Conservation (phyloP, 2,329 filamentous ascomycete genomes). For the Daldinia sp. region DNA sequence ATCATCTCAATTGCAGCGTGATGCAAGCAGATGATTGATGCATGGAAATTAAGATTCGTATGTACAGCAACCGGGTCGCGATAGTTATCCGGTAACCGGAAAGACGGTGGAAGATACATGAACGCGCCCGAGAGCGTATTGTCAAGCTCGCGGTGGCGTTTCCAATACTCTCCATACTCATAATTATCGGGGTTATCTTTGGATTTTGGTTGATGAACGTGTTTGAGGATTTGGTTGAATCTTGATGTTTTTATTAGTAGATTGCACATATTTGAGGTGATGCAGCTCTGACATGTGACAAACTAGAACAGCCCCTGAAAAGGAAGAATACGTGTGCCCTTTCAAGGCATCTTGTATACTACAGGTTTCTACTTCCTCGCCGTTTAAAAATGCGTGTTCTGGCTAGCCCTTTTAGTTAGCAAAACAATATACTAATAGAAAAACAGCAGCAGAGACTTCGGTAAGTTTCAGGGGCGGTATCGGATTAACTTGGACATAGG, state of each 20-base stretch:
- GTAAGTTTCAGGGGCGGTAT: background rate
- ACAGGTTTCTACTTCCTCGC: constrained; percentile 71
- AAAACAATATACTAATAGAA: background rate
- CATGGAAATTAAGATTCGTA: constrained; percentile 88
- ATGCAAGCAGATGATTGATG: constrained; percentile 87
- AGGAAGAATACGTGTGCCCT: constrained; percentile 73
- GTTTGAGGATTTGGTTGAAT: constrained; percentile 84
- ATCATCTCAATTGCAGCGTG: constrained; percentile 89
- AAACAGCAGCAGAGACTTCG: background rate
- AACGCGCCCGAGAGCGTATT: constrained; percentile 82
- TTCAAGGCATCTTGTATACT: constrained; percentile 74
- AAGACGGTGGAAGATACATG: constrained; percentile 79
- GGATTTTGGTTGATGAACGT: constrained; percentile 78
- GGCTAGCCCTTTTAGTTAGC: constrained; percentile 57
- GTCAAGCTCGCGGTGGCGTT: constrained; percentile 84
- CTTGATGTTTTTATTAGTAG: constrained; percentile 34
- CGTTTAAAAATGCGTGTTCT: constrained; percentile 79
- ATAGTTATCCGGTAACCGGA: constrained; percentile 77
- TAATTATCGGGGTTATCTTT: constrained; percentile 80
- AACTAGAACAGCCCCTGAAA: constrained; percentile 78
- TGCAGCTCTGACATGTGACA: constrained; percentile 66
- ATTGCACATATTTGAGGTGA: background rate
- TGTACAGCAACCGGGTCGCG: constrained; percentile 81
- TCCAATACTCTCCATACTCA: constrained; percentile 84
- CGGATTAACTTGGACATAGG: too few relatives aligned